phyloP scores from a whole-genome alignment of 1,284 basidiomycete species.

The Athelia psychrophila region DNA sequence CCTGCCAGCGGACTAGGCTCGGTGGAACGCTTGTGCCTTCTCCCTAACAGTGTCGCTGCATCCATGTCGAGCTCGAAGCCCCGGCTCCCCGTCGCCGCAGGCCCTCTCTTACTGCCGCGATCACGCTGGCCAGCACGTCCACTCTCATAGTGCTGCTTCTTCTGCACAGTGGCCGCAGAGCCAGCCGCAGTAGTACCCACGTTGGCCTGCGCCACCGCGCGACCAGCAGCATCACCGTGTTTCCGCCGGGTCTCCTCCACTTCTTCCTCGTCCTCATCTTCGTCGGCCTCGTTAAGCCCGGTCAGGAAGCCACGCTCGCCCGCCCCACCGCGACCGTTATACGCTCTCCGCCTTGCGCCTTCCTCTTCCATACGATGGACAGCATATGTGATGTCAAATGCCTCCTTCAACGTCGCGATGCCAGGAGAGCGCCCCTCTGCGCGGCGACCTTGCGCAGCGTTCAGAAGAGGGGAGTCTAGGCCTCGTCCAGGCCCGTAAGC shows the following conservation, averaged over 20 bases:
- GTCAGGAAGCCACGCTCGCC: slow-evolving; percentile 80
- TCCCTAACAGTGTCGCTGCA: slow-evolving; percentile 80
- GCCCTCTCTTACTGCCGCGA: slow-evolving; percentile 34
- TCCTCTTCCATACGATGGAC: slow-evolving; percentile 99
- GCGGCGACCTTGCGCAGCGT: slow-evolving; percentile 72
- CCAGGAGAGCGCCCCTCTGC: slow-evolving; percentile 89
- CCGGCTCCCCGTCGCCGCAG: slow-evolving; percentile 17
- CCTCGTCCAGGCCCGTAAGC: slow-evolving; percentile 50
- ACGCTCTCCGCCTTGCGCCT: slow-evolving; percentile 80
- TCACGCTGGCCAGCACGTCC: slow-evolving; percentile 80
- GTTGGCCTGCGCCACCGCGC: slow-evolving; percentile 25
- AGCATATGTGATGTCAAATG: slow-evolving; percentile 98
- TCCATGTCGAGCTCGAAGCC: slow-evolving; percentile 82
- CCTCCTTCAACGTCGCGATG: slow-evolving; percentile 90
- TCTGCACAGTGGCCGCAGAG: slow-evolving; percentile 33
- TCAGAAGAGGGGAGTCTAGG: slow-evolving; percentile 90
- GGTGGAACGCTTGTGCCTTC: slow-evolving; percentile 51
- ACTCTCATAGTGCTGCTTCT: slow-evolving; percentile 39
- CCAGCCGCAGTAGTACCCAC: slow-evolving; percentile 37
- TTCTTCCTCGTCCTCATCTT: slow-evolving; percentile 60
- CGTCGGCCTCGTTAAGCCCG: slow-evolving; percentile 93
- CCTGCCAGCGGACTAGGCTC: slow-evolving; percentile 37
- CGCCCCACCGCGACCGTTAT: slow-evolving; percentile 73
- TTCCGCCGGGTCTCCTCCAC: slow-evolving; percentile 46
- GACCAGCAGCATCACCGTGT: slow-evolving; percentile 35